These are phyloP conservation scores for Pestalotiopsis sp. DNA, from an alignment of 2,329 filamentous ascomycete species.

Conservation along the genomic window DNA sequence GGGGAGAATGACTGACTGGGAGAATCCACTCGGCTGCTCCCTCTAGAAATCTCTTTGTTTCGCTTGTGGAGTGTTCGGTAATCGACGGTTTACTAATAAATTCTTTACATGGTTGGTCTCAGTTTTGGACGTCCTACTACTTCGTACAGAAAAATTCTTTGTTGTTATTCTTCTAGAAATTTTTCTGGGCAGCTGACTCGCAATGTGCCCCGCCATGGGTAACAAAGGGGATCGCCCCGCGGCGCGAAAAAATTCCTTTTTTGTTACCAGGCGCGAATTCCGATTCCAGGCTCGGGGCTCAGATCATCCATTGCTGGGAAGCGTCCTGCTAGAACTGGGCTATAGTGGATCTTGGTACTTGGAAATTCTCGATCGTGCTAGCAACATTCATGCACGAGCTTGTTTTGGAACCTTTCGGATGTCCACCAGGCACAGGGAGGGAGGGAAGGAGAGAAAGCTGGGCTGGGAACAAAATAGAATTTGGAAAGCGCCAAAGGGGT, in stretches of 20 bases:
- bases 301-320: not conserved
- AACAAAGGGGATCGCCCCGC: not conserved
- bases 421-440: not conserved
- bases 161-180: not conserved
- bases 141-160: no score
- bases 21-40: not conserved
- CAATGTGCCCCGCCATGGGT: slow-evolving; percentile 12
- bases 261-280: not conserved
- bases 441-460: not conserved
- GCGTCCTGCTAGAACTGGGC: not conserved
- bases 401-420: not conserved
- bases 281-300: not conserved
- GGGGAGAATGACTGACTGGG: not conserved
- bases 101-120: not conserved
- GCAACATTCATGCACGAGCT: slow-evolving; percentile 2
- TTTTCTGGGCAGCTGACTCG: slow-evolving; percentile 13
- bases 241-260: not conserved
- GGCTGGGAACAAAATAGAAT: no score
- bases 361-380: slow-evolving; percentile 9
- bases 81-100: slow-evolving; percentile 2
- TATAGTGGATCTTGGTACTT: not conserved
- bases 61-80: slow-evolving; percentile 7
- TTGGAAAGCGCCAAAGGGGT: not conserved
- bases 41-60: not conserved
- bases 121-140: not conserved